Evolutionary conservation across 2,329 filamentous ascomycete genomes (phyloP), one percentile per base, ranked within the genome.

Genomic region (Seiridium unicorne): DNA sequence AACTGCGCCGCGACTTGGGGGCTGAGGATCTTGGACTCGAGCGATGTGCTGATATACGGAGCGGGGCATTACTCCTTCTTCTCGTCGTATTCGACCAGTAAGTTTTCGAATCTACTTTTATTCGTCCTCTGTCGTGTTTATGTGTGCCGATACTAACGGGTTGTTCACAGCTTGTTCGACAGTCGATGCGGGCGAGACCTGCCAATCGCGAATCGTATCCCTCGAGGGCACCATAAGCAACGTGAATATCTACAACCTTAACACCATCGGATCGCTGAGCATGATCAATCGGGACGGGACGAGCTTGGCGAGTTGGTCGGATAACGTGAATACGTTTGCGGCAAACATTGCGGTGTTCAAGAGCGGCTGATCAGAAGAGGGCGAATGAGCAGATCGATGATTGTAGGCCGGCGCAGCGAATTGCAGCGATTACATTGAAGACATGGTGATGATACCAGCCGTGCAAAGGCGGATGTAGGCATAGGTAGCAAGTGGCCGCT

Each of bases 21-120:
- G 5, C 68, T 90, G 11, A 79, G 87, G 1, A 77, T 89, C 57
- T 67, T 87, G 44, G 77, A 84, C 66, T 82, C 79, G 18, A 71
- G 69, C 4, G 76, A 81, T 61, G 73, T 89, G 51, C 71, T 80
- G 61, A 72, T 84, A 53, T 87, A 88, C 61, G 86, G 86, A 18
- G 84, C 81, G 0, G 87, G 87, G 0, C 70, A 88, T 36, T 90
- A 89, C 74, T 76, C 73, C 38, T 84, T 81, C 63, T 88, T 88
- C 73, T 82, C 84, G 69, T 80, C 85, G 69, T 85, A 87, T 68
- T 79, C 81, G 65, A 79, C 76, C 3, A 60, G 68, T 71, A 66
- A 69, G 68, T 64, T 53, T 10, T 3, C 40, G 32, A 44, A n/a
- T 3, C 47, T n/a, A 9, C 10, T 31, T 55, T 11, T n/a, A 4